phyloP scores from a whole-genome alignment of 2,329 filamentous ascomycete genomes.

The Aspergillus piperis region DNA sequence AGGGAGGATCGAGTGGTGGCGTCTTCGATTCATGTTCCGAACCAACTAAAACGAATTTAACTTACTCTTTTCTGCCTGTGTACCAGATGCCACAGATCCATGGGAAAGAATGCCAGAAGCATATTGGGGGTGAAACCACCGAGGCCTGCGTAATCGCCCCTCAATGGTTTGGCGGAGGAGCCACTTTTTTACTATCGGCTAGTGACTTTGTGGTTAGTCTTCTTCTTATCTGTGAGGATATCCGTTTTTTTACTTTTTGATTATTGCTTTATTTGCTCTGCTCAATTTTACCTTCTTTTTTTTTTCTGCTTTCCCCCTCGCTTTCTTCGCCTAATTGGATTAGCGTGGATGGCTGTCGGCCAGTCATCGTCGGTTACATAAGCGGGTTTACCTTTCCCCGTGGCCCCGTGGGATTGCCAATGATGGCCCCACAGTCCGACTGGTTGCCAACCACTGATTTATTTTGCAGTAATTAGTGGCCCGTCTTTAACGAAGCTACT shows the following conservation, averaged over 20 bases:
- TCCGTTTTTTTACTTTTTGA: not conserved
- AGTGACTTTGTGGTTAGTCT: no score
- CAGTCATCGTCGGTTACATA: not conserved
- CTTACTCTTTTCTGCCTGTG: no score
- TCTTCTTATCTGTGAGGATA: not conserved
- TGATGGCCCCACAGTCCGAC: not conserved
- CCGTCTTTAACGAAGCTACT: not conserved
- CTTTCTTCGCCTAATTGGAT: not conserved
- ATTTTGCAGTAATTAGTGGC: not conserved
- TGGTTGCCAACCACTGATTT: not conserved
- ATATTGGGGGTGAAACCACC: not conserved
- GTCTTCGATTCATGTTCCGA: not conserved
- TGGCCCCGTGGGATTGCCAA: not conserved
- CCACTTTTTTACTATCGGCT: not conserved
- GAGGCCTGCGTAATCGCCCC: conserved; percentile 3
- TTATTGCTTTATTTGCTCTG: no score
- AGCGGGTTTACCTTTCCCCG: not conserved
- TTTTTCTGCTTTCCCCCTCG: not conserved
- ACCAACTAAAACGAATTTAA: not conserved
- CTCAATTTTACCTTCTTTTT: not conserved
- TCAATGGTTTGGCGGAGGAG: not conserved
- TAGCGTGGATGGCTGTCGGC: not conserved
- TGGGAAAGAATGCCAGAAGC: not conserved
- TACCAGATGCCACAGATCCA: not conserved
- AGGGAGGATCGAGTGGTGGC: not conserved